Evolutionary conservation across 495 filamentous ascomycete species (phyloP).

Genomic region (Cercophora samala): DNA sequence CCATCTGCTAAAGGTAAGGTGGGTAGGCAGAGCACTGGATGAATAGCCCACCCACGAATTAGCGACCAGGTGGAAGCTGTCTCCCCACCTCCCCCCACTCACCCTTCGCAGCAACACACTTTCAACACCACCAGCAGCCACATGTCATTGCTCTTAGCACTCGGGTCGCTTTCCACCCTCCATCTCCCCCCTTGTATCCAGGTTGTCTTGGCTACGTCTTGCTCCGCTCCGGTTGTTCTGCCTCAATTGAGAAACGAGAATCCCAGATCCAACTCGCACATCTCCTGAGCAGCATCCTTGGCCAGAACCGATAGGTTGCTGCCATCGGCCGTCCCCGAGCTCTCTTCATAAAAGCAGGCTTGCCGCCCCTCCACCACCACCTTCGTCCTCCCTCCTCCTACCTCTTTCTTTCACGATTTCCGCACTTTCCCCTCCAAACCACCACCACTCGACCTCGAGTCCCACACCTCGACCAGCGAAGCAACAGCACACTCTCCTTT

Average conservation of each 20-base stretch:
- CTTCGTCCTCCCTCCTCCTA: slow-evolving; percentile 10
- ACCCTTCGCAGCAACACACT: slow-evolving; percentile 8
- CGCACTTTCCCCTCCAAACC: slow-evolving; percentile 9
- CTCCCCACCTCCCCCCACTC: slow-evolving; percentile 26
- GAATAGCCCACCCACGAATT: slow-evolving; percentile 9
- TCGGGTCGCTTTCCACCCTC: slow-evolving; percentile 5
- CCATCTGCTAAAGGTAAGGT: neutral
- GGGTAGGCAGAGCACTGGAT: slow-evolving; percentile 10
- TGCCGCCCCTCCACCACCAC: slow-evolving; percentile 21
- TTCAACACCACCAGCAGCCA: neutral
- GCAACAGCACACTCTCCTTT: slow-evolving; percentile 17
- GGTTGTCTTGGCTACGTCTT: slow-evolving; percentile 15
- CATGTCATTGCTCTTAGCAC: slow-evolving; percentile 16
- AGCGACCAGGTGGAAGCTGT: neutral
- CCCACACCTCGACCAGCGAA: slow-evolving; percentile 12
- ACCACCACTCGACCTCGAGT: slow-evolving; percentile 17
- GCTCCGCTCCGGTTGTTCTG: slow-evolving; percentile 27
- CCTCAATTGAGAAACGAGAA: slow-evolving; percentile 28
- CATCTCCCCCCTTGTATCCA: slow-evolving; percentile 17
- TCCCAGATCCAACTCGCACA: slow-evolving; percentile 20
- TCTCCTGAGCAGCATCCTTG: slow-evolving; percentile 1
- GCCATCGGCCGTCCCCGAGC: slow-evolving; percentile 13
- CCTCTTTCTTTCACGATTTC: slow-evolving; percentile 28
- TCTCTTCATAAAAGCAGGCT: slow-evolving; percentile 28
- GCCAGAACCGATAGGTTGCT: slow-evolving; percentile 4